Base-by-base conservation (phyloP, 805 yeast genomes). In the Metschnikowia kofuensis region DNA sequence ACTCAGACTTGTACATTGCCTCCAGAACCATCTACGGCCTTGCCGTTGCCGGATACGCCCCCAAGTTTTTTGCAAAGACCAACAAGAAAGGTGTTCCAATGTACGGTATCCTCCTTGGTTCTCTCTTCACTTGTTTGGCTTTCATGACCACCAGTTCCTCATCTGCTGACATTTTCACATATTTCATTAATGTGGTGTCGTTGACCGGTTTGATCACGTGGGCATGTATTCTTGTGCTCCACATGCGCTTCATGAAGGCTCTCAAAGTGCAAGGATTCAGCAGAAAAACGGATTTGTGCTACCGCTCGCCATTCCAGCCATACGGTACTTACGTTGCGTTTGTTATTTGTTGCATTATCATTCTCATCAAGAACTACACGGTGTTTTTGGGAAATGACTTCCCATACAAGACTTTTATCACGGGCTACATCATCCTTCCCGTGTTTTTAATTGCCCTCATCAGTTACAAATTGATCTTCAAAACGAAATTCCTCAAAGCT, bases 381-480 rank as follows among this genome's bases (percentile, higher is more conserved):
- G 90, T 81, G 2, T 87, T 87, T 71, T 70, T 87, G 55, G 81
- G 81, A 44, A 68, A 61, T 47, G 55, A 50, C 48, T 54, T 56
- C 56, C 77, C 79, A 54, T 83, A 82, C 68, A 79, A 81, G 65
- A 52, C 74, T 15, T 87, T 87, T 62, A 84, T 87, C 60, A 85
- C 92, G 32, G 90, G 91, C 40, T 86, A 87, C 68, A 83, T 87
- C 59, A 87, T 87, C 30, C 76, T 86, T 42, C 89, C 89, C 34
- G 82, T 85, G 10, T 86, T 76, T 57, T 36, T 83, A 34, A 68
- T 80, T 42, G 70, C 78, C 50, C 77, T 70, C 54, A 57, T 77
- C 52, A 89, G 87, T 6, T 83, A 80, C 73, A 85, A 85, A 69
- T n/a, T 83, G 35, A 55, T 69, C 53, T 67, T 66, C 37, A 82